phyloP scores from a whole-genome alignment of 768 basidiomycete species.

The Clathrus columnatus region DNA sequence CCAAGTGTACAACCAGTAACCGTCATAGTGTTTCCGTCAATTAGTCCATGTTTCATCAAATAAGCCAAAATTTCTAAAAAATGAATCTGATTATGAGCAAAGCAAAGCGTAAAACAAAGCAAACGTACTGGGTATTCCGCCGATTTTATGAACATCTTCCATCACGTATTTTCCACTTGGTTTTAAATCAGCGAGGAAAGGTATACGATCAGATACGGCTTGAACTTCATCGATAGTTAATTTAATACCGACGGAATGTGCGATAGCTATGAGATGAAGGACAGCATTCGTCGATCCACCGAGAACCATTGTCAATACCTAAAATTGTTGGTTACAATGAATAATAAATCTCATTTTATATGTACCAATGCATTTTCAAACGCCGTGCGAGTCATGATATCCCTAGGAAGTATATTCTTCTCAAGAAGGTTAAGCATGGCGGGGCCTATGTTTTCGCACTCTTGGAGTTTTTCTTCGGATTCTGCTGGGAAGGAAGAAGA shows the following conservation, averaged over 20 bases:
- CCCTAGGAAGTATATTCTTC: conserved; percentile 84
- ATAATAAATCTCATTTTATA: background rate
- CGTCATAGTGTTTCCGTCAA: conserved; percentile 86
- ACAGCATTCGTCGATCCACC: conserved; percentile 99
- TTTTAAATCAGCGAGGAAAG: conserved; percentile 94
- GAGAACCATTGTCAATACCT: conserved; percentile 94
- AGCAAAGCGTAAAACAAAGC: conserved; percentile 2
- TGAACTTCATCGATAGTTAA: conserved; percentile 92
- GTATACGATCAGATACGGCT: conserved; percentile 80
- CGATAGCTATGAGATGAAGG: conserved; percentile 92
- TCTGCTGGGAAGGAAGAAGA: conserved; percentile 97
- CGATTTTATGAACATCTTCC: conserved; percentile 94
- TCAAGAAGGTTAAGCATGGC: conserved; percentile 84
- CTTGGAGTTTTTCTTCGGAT: conserved; percentile 77
- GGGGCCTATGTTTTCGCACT: conserved; percentile 72
- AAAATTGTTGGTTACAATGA: background rate
- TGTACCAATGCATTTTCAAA: conserved; percentile 96
- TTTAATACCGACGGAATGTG: conserved; percentile 87
- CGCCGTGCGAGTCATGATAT: conserved; percentile 95
- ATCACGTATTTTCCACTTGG: conserved; percentile 98
- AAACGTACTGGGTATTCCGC: conserved; percentile 85
- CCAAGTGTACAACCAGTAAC: conserved; percentile 85
- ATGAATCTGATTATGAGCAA: background rate
- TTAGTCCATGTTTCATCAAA: conserved; percentile 76
- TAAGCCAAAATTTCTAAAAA: conserved; percentile 70